Evolutionary conservation across 2,329 filamentous ascomycete genomes (phyloP), one percentile per base, ranked within the genome.

Genomic region (Aciculosporium take): DNA sequence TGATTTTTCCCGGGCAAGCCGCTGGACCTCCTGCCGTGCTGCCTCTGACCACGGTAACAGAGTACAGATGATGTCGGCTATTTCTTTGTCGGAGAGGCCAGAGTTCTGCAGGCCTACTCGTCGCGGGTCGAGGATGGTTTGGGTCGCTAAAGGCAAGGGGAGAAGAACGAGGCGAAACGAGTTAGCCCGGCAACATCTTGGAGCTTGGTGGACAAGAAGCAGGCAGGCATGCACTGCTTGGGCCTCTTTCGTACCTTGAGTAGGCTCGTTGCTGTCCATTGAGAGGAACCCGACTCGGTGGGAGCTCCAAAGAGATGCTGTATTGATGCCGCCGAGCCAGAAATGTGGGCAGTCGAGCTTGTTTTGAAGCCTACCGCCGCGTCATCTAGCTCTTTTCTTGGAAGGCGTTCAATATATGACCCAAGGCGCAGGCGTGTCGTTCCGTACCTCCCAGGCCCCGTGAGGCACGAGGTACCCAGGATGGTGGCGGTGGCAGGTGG

Each of bases 31-130:
- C 47, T 69, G 67, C 48, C 81, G 79, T 17, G 89, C 85, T 18
- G 74, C 72, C 30, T 76, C 68, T 2, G 86, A 84, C 49, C 76
- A 76, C 9, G 89, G 88, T 51, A 93, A 79, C 23, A 96, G 72
- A 43, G 95, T 78, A 62, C 87, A 93, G 49, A 94, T 76, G 51
- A 95, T 85, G 61, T 95, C 88, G 46, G 84, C 76, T 38, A 91
- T 74, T 57, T 94, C 88, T 49, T 84, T 74, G 50, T 88, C 81
- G 40, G 74, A 81, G 46, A 95, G 78, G 42, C 84, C 85, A 31
- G 85, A 91, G 56, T 85, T 84, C 60, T 85, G 82, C 56, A 81
- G 72, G 42, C 86, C 86, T 46, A 84, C 59, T 41, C 86, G 79
- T 47, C 86, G 76, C 31, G 86, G 85, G 57, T 95, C 87, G 49